Base-by-base conservation (phyloP, 805 yeast genomes). In the Myxozyma lipomycoides region DNA sequence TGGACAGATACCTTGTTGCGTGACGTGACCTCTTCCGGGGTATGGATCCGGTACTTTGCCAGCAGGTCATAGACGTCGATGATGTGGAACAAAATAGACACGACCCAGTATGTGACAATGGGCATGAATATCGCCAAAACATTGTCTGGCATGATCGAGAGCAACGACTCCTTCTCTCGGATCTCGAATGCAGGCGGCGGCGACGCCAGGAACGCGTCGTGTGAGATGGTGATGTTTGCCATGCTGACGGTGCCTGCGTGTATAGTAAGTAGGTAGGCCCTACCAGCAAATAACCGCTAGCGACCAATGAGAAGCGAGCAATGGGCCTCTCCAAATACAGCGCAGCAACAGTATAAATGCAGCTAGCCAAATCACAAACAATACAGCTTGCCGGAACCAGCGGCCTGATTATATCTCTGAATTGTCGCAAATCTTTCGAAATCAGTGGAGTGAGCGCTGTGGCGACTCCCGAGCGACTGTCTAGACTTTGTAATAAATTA, bases 21-120 rank as follows among this genome's bases (percentile, higher is more conserved):
- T 45, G 77, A 65, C 28, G 73, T 62, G 49, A 88, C 87, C 66
- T 91, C 98, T 61, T 84, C 95, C 35, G 90, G 82, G 19, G 98
- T 90, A 67, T 93, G 98, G 46, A 93, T 88, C 59, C 98, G 76
- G 70, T 86, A 88, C 64, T 77, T 73, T 62, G 86, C 96, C 40
- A 90, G 87, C 57, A 88, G 71, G 64, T 86, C 78, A 59, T 76
- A 79, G 39, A 76, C 76, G 67, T 93, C 98, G 45, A 90, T 70
- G 6, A 84, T 53, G 64, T 84, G 88, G 76, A 86, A 93, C 55
- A 86, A 68, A 24, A 78, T 63, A 2, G 95, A 84, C 61, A 82
- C 80, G 1, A 70, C 51, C 98, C 98, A 93, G 67, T 93, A 93
- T 2, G 83, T 89, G 2, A 81, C 72, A 3, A 93, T 77, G 1